Base-by-base conservation (phyloP, 2,329 filamentous ascomycete genomes). In the Aspergillus unguis region DNA sequence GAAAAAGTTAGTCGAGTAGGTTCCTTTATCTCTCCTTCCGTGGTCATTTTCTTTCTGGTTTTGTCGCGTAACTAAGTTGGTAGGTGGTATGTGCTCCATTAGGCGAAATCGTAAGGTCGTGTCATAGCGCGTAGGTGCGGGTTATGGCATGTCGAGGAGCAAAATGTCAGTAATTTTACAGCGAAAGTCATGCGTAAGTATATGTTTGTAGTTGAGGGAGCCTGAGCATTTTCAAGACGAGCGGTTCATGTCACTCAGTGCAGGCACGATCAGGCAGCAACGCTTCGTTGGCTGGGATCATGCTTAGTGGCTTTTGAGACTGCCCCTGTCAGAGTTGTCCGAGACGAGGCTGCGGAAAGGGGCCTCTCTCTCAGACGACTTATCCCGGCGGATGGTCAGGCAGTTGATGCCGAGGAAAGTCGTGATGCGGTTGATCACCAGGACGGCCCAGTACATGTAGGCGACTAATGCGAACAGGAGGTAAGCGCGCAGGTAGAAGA, bases 361-460 rank as follows among this genome's bases (percentile, higher is more conserved):
- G 40, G 64, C 58, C 38, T 73, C 71, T 28, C 69, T 64, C 38
- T 68, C 68, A 6, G 53, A 56, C 11, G 62, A 61, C 38, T 61
- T 64, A 52, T 73, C 68, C 44, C 68, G 59, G 45, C 74, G 77
- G 55, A 99, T 96, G 1, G 92, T 97, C 60, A 99, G 76, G 65
- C 92, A 96, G 67, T 92, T 94, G 77, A 99, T 99, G 57, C 90
- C 91, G 26, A 99, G 77, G 73, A 88, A 97, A 50, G 86, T 81
- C 75, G 94, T 97, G 64, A 99, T 97, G 68, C 87, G 88, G 57
- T 85, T 88, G 65, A 96, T 90, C 44, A 97, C 92, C 38, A 96
- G 78, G 64, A 88, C 87, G 0, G 94, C 94, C 94, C 94, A 99
- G 61, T 88, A 84, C 71, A 88, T 92, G 73, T 99, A 99, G 3